phyloP scores from a whole-genome alignment of 176 grass and related monocot species.

The Leersia perrieri region DNA sequence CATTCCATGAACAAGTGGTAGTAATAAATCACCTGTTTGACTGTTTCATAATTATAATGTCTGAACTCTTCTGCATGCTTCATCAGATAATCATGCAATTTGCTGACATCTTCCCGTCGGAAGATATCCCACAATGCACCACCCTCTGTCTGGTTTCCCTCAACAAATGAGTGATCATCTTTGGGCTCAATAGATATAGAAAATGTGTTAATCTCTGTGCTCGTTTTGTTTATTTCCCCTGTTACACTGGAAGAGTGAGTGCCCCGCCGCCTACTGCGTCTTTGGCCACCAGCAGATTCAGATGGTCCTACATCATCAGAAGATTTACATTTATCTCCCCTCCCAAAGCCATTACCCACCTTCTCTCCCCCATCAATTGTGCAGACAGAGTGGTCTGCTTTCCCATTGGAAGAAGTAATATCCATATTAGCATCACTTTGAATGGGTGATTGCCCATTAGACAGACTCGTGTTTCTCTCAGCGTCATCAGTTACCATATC shows the following conservation, averaged over 20 bases:
- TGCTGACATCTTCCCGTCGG: slow-evolving; percentile 66
- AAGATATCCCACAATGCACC: slow-evolving; percentile 97
- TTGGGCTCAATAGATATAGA: background rate
- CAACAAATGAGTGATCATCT: background rate
- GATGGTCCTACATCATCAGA: background rate
- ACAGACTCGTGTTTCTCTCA: background rate
- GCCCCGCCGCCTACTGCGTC: background rate
- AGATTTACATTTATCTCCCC: slow-evolving; percentile 22
- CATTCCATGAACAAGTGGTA: background rate
- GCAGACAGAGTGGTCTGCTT: background rate
- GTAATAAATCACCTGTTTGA: slow-evolving; percentile 49
- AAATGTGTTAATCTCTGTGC: background rate
- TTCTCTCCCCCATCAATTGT: background rate
- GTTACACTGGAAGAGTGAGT: background rate
- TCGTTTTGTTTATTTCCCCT: background rate
- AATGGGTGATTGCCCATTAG: background rate
- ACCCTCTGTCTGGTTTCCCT: slow-evolving; percentile 34
- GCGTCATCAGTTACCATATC: background rate
- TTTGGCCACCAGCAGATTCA: background rate
- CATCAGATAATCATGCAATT: slow-evolving; percentile 73
- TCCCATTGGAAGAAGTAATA: background rate
- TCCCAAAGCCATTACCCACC: background rate
- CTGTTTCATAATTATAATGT: slow-evolving; percentile 45
- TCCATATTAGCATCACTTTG: background rate
- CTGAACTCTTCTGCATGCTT: slow-evolving; percentile 70